Percentiles rank a stretch among this genome's conserved stretches.
phyloP scores from a whole-genome alignment of 164 flowering plant species.

The Liriodendron chinense region DNA sequence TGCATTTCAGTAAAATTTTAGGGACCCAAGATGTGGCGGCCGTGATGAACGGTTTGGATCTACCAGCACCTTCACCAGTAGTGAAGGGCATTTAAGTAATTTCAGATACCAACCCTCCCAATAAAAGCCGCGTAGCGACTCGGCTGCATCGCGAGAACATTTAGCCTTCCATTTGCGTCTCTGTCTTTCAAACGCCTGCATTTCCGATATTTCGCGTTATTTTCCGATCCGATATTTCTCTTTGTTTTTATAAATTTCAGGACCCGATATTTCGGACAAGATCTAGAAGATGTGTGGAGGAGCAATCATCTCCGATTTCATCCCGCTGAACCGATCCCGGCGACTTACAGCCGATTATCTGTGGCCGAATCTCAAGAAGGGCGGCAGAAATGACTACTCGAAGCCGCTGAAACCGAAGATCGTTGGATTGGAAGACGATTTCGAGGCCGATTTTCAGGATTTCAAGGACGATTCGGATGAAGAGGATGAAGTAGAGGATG shows the following conservation, averaged over 20 bases:
- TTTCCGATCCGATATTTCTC: neutral
- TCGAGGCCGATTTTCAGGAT: constrained; percentile 83
- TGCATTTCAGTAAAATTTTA: too few relatives aligned
- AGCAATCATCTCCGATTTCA: constrained; percentile 79
- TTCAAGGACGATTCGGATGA: constrained; percentile 63
- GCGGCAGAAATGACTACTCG: constrained; percentile 19
- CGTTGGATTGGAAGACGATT: constrained; percentile 48
- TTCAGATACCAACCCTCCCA: too few relatives aligned
- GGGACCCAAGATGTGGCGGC: too few relatives aligned
- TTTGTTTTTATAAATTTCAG: too few relatives aligned
- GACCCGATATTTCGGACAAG: neutral
- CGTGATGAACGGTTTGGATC: too few relatives aligned
- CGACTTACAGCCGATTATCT: constrained; percentile 46
- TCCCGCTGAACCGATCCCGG: constrained; percentile 41
- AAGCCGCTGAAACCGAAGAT: constrained; percentile 28
- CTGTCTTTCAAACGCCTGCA: too few relatives aligned
- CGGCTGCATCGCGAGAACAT: too few relatives aligned
- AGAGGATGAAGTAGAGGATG: constrained; percentile 22
- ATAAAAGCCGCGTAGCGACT: too few relatives aligned
- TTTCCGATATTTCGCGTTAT: neutral
- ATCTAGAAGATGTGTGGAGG: constrained; percentile 80
- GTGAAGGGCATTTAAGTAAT: too few relatives aligned
- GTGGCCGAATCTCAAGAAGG: constrained; percentile 49
- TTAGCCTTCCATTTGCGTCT: too few relatives aligned
- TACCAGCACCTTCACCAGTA: too few relatives aligned